phyloP scores from a whole-genome alignment of 768 basidiomycete species.

The Mycena belliarum region DNA sequence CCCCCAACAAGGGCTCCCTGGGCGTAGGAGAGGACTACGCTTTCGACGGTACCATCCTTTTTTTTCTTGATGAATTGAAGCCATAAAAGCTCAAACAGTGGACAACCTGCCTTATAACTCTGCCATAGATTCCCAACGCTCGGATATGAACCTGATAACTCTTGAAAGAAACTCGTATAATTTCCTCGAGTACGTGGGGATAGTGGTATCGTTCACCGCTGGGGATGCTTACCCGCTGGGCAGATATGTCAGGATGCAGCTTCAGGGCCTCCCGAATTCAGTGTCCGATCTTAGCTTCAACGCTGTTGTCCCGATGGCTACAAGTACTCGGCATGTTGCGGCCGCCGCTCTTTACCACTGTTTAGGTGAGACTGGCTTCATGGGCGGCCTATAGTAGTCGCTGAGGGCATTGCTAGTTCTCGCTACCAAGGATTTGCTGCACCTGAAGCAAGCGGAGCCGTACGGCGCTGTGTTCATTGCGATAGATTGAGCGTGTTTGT shows the following conservation, averaged over 20 bases:
- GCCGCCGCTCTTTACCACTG: constrained; percentile 86
- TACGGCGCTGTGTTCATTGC: constrained; percentile 55
- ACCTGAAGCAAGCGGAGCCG: constrained; percentile 57
- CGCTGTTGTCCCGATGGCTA: constrained; percentile 60
- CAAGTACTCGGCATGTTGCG: constrained; percentile 76
- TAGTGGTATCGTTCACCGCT: constrained; percentile 15
- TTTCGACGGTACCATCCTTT: constrained; percentile 56
- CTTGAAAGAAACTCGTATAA: constrained; percentile 79
- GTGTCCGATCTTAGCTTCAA: constrained; percentile 58
- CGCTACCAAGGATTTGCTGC: constrained; percentile 71
- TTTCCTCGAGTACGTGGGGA: constrained; percentile 66
- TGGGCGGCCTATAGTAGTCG: neutral
- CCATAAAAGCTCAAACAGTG: constrained; percentile 20
- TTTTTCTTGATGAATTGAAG: neutral
- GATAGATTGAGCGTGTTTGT: constrained; percentile 26
- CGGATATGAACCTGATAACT: constrained; percentile 55
- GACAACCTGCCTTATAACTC: constrained; percentile 28
- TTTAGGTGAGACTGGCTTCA: constrained; percentile 56
- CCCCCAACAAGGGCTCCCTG: constrained; percentile 50
- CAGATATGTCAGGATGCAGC: constrained; percentile 81
- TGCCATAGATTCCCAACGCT: constrained; percentile 49
- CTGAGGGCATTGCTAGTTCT: constrained; percentile 50
- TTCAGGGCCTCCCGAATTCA: constrained; percentile 53
- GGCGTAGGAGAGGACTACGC: constrained; percentile 60
- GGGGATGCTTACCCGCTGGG: neutral